Conservation (phyloP, 176 grass and related monocot genomes). For the Musa troglodytarum region DNA sequence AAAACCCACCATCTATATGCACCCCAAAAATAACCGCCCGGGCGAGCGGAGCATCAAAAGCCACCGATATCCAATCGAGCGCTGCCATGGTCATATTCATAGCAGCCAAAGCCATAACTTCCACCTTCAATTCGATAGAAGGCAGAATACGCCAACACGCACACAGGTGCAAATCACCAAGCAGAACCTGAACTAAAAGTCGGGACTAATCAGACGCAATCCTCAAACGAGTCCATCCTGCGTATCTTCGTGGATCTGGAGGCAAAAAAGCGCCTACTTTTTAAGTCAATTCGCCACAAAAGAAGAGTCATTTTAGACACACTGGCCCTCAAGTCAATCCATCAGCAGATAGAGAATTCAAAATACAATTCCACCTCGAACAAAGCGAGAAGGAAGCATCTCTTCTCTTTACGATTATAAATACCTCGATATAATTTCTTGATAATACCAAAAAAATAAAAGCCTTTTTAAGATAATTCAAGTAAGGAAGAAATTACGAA, state of each 20-base stretch:
- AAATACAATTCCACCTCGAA: background rate
- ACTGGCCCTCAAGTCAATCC: too few species aligned
- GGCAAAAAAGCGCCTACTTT: background rate
- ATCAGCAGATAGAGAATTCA: too few species aligned
- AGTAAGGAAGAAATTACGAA: background rate
- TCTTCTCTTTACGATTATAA: too few species aligned
- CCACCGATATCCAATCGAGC: constrained; percentile 52
- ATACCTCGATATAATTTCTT: background rate
- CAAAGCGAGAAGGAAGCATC: too few species aligned
- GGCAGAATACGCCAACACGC: background rate
- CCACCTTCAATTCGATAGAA: background rate
- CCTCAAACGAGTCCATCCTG: background rate
- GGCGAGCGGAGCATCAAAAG: constrained; percentile 62
- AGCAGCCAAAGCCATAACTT: constrained; percentile 39
- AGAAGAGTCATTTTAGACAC: background rate
- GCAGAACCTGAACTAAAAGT: background rate
- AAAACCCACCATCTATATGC: constrained; percentile 67
- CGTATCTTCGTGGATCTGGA: background rate
- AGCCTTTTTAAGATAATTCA: background rate
- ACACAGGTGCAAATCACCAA: background rate
- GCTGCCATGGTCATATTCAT: constrained; percentile 52
- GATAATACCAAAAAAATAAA: background rate
- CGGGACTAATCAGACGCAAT: background rate
- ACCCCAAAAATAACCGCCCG: constrained; percentile 76
- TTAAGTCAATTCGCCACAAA: background rate